Evolutionary conservation across 1,139 yeast species (phyloP).

Genomic region (Geotrichum bryndzae): DNA sequence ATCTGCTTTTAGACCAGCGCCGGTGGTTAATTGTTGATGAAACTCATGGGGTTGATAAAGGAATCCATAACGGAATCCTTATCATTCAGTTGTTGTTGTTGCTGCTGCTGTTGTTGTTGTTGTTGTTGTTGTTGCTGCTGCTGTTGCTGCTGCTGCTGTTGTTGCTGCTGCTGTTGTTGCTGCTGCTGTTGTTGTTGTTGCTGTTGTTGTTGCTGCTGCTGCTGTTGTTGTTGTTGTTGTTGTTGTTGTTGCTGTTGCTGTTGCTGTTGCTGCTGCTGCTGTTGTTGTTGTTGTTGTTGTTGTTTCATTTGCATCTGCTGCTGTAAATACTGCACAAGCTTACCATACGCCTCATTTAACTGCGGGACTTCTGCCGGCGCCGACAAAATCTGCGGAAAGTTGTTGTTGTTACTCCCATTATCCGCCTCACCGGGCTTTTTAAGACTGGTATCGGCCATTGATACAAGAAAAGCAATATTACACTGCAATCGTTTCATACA

Average conservation of each 20-base stretch:
- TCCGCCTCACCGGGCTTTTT: neutral
- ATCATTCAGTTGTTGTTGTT: slow-evolving; percentile 14
- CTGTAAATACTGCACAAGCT: slow-evolving; percentile 26
- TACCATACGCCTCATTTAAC: slow-evolving; percentile 28
- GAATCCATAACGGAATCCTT: slow-evolving; percentile 11
- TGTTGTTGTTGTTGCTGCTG: slow-evolving; percentile 11
- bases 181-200: slow-evolving; percentile 23
- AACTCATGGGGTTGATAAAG: slow-evolving; percentile 13
- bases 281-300: slow-evolving; percentile 4
- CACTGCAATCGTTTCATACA: slow-evolving; percentile 34
- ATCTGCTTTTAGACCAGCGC: neutral
- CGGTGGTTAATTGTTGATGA: slow-evolving; percentile 7
- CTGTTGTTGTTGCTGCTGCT: slow-evolving; percentile 8
- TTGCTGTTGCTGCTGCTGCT: slow-evolving; percentile 9
- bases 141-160: slow-evolving; percentile 7
- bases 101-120: slow-evolving; percentile 9
- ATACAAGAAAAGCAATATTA: slow-evolving; percentile 31
- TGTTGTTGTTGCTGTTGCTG: slow-evolving; percentile 10
- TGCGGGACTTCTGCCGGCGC: slow-evolving; percentile 33
- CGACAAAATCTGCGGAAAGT: slow-evolving; percentile 29
- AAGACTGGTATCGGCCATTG: slow-evolving; percentile 25
- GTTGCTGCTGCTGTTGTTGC: slow-evolving; percentile 15
- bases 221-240: slow-evolving; percentile 12
- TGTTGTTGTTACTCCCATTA: slow-evolving; percentile 17
- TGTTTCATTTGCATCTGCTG: slow-evolving; percentile 25